phyloP scores from a whole-genome alignment of 495 filamentous ascomycete genomes.

The Podospora tetraspora region DNA sequence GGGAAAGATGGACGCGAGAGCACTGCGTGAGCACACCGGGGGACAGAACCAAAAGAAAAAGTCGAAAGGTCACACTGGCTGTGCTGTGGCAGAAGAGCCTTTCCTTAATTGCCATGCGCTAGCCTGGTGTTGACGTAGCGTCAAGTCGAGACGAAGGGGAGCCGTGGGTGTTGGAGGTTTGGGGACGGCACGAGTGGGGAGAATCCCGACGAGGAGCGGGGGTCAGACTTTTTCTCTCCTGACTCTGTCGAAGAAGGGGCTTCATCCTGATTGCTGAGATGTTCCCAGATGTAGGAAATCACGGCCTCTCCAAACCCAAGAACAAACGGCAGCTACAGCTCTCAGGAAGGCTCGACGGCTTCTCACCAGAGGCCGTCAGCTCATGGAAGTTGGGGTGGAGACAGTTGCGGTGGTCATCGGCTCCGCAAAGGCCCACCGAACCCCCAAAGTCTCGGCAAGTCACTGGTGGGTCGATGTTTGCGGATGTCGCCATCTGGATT shows the following conservation, averaged over 20 bases:
- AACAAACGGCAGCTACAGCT: background rate
- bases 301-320: background rate
- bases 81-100: slow-evolving; percentile 4
- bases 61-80: slow-evolving; percentile 5
- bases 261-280: background rate
- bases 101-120: background rate
- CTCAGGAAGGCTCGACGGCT: background rate
- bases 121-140: slow-evolving; percentile 5
- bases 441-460: slow-evolving; percentile 11
- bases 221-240: background rate
- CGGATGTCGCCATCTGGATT: slow-evolving; percentile 6
- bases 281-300: background rate
- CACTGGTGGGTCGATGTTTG: background rate
- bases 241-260: background rate
- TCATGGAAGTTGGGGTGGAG: background rate
- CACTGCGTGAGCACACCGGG: slow-evolving; percentile 5
- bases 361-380: background rate
- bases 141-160: slow-evolving; percentile 2
- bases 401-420: background rate
- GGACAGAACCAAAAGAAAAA: slow-evolving; percentile 1
- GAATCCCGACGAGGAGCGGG: background rate
- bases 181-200: slow-evolving; percentile 1
- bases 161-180: background rate
- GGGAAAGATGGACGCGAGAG: background rate
- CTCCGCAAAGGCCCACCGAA: slow-evolving; percentile 7